Base-by-base conservation (phyloP, 2,329 filamentous ascomycete species). In the Xylariaceae sp. region DNA sequence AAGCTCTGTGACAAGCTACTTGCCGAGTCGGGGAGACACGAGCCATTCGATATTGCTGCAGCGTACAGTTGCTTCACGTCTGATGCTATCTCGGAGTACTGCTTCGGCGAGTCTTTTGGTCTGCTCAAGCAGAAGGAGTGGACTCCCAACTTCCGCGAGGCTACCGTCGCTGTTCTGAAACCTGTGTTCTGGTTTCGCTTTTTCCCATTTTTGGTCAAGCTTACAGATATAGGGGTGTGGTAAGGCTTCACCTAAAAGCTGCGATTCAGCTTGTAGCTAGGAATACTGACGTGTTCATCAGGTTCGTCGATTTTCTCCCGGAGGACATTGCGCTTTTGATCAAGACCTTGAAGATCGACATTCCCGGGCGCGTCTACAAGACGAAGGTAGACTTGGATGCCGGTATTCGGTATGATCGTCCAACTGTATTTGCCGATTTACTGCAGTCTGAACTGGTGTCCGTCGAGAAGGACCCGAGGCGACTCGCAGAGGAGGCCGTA, bases 401-500 rank as follows among this genome's bases (percentile, higher is more conserved):
- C 26, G 62, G 63, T 50, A 26, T 26, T 11, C 22, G 11, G 11
- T 26, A 26, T 11, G 22, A 26, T 6, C 22, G 22, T 26, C 22
- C 22, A 11, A 40, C 64, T 9, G 61, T 69, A 34, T 67, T 68
- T 33, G 52, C 59, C 19, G 57, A 62, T 15, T 4, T 67, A 28
- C 47, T 66, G 17, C 52, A 57, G 2, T 61, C 61, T 7, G 54
- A 57, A 30, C 13, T 19, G 13, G 55, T 67, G 2, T 61, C 65
- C 1, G 43, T 51, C 3, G 64, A 68, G 47, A 68, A 67, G 51
- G 53, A 50, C 8, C 49, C 59, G 4, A 46, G 50, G 12, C 56
- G 61, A 2, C 58, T 68, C 9, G 60, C 59, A 7, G 64, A 67
- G 9, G 67, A 69, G 34, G 65, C 62, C 3, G 63, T 67, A 37